Base-by-base conservation (phyloP, 306 rosid species). In the Canavalia ensiformis region DNA sequence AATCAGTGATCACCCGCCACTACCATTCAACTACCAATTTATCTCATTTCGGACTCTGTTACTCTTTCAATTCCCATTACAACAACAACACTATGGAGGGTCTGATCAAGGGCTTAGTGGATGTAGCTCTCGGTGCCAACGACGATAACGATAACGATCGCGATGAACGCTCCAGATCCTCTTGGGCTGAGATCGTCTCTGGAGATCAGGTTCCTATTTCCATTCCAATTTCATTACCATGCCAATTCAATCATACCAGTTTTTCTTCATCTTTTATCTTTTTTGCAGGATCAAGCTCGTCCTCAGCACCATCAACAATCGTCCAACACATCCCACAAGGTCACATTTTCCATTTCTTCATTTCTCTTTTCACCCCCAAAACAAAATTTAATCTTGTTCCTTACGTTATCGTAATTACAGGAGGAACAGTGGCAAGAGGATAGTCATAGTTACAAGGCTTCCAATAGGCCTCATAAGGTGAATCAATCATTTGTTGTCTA, bases 181-280 rank as follows among this genome's bases (percentile, higher is more conserved):
- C 86, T 60, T 94, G 97, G 97, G 90, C 94, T 1, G 82, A 92
- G 90, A 91, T 92, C 9, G 97, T 92, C 3, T 85, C 97, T 55
- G 94, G 92, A 50, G 96, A 90, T 44, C 91, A 86, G 85, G 42
- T 2, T 4, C 4, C 42, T 39, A 4, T 4, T 39, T 39, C 4
- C 42, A 4, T 2, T 39, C 25, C 25, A 18, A 18, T 18, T 18
- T 39, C 42, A 39, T 39, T 39, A 4, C 42, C 42, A 39, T 45
- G 10, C 56, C 56, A 50, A 10, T 50, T 50, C 56, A 9, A 9
- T 18, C 56, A 50, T 64, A 10, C 47, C 49, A 6, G 25, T 18
- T 18, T 13, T 12, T 28, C 35, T 3, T 41, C 51, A 64, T 34
- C 11, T 37, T 13, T 2, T 39, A 3, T 1, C 5, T 39, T 1